Percentiles rank a stretch among this genome's conserved stretches.
Conservation (phyloP, 441 rosid genomes). For the Adansonia grandidieri region DNA sequence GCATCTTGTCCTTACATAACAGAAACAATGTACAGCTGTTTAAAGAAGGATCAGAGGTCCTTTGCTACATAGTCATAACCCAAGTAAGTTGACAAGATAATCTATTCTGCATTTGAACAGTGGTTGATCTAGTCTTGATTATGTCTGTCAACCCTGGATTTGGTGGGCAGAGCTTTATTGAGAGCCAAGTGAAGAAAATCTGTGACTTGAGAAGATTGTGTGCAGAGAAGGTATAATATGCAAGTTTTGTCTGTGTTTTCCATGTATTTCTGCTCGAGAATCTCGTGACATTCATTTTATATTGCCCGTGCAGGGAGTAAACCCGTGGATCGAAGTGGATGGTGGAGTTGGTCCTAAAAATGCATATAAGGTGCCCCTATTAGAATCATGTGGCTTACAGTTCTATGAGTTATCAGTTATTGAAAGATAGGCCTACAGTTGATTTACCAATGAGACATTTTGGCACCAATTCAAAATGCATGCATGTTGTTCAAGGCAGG, state of each 20-base stretch:
- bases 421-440: conserved; percentile 3
- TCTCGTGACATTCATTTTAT: conserved; percentile 21
- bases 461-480: background rate
- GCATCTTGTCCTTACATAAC: no score
- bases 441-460: background rate
- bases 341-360: conserved; percentile 97
- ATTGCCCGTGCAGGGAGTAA: conserved; percentile 66
- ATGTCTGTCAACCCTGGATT: conserved; percentile 99
- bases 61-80: background rate
- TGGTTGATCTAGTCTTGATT: conserved; percentile 90
- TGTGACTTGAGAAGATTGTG: conserved; percentile 89
- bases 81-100: background rate
- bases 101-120: conserved; percentile 46
- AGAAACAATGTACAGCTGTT: background rate
- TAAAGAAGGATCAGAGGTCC: conserved; percentile 15
- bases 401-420: background rate
- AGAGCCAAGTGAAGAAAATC: conserved; percentile 98
- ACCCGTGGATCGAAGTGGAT: conserved; percentile 99
- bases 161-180: conserved; percentile 98
- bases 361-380: conserved; percentile 75
- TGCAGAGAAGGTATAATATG: conserved; percentile 68
- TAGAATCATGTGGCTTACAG: conserved; percentile 16
- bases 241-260: background rate
- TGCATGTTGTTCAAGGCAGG: background rate
- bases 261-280: conserved; percentile 19